phyloP scores from a whole-genome alignment of 345 rosid species.

The Citrus medica region DNA sequence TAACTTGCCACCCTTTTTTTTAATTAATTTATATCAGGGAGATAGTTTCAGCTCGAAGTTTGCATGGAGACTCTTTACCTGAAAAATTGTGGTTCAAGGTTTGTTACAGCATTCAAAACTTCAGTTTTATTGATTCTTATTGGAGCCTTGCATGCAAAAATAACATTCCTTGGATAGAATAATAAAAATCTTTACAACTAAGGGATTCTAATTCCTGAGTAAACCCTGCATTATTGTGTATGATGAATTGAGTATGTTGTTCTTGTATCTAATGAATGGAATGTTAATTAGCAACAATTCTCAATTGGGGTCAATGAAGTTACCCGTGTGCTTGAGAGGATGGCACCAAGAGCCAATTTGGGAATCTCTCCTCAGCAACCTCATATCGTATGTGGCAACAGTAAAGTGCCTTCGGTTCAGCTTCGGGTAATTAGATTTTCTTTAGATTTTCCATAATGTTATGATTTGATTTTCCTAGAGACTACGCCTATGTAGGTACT shows the following conservation, averaged over 20 bases:
- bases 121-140: background rate
- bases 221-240: background rate
- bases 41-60: slow-evolving; percentile 41
- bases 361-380: slow-evolving; percentile 12
- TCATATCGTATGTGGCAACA: slow-evolving; percentile 1
- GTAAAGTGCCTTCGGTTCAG: slow-evolving; percentile 27
- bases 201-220: background rate
- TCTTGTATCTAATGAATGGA: background rate
- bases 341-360: slow-evolving; percentile 33
- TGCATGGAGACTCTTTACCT: slow-evolving; percentile 50
- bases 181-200: too few relatives aligned
- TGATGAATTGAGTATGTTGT: background rate
- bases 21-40: slow-evolving; percentile 31
- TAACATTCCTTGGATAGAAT: background rate
- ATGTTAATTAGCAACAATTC: slow-evolving; percentile 55
- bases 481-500: background rate
- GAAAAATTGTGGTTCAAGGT: slow-evolving; percentile 82
- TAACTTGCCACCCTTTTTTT: background rate
- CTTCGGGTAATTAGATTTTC: slow-evolving; percentile 48
- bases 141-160: background rate
- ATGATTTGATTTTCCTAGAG: background rate
- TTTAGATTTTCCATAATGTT: background rate
- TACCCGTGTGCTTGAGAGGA: slow-evolving; percentile 74
- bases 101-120: background rate
- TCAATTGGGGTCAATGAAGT: slow-evolving; percentile 86